Evolutionary conservation across 257 asterid genomes (phyloP).

Genomic region (Rauvolfia tetraphylla): DNA sequence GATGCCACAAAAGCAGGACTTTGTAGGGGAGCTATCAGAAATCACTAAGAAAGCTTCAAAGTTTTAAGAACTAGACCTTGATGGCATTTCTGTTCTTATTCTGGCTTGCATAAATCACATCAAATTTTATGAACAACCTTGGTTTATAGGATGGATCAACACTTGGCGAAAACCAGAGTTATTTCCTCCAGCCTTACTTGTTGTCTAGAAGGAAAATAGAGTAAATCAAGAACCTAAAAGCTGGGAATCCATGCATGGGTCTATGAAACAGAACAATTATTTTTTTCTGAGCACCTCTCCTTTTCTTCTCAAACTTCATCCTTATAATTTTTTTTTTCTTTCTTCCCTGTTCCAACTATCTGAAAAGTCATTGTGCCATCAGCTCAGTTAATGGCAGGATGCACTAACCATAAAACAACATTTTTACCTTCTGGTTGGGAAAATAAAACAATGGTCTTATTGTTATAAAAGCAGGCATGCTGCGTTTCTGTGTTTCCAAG

Average conservation of each 20-base stretch:
- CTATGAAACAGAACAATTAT: no score
- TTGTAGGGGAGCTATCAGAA: neutral
- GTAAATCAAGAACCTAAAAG: no score
- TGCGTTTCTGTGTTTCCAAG: neutral
- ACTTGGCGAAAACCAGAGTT: no score
- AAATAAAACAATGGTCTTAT: neutral
- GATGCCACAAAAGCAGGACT: no score
- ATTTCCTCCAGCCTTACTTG: no score
- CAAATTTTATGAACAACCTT: no score
- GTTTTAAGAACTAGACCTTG: neutral
- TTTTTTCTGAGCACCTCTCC: neutral
- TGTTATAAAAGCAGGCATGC: neutral
- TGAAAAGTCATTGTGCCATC: neutral
- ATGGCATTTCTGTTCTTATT: neutral
- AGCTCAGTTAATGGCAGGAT: neutral
- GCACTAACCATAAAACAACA: neutral
- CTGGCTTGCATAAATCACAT: neutral
- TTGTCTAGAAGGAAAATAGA: no score
- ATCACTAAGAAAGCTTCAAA: neutral
- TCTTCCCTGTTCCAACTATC: no score
- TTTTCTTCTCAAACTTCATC: neutral
- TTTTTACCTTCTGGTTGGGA: neutral
- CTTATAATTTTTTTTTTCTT: no score
- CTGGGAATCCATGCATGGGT: no score
- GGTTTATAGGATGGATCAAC: no score